phyloP scores from a whole-genome alignment of 2,329 filamentous ascomycete species.

The Helicocarpus griseus region DNA sequence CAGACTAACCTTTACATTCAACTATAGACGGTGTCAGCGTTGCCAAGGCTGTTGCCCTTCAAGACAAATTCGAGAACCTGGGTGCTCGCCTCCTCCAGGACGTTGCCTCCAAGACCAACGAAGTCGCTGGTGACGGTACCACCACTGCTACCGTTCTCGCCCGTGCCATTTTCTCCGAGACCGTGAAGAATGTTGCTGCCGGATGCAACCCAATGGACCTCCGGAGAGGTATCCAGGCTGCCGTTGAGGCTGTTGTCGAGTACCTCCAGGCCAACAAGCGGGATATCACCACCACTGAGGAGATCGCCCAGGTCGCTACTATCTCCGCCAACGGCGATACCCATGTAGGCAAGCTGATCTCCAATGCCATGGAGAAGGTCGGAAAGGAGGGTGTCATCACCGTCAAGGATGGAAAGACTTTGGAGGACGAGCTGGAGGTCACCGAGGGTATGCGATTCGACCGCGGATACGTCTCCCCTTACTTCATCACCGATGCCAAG shows the following conservation, averaged over 20 bases:
- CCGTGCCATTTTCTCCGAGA: conserved; percentile 98
- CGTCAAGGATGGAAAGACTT: conserved; percentile 99
- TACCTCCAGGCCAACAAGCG: conserved; percentile 94
- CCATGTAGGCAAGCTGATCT: conserved; percentile 91
- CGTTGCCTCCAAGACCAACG: conserved; percentile 98
- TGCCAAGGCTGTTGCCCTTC: conserved; percentile 77
- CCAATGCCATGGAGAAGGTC: conserved; percentile 99
- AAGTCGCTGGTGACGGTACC: conserved; percentile 96
- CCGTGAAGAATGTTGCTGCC: conserved; percentile 98
- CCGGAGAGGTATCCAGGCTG: conserved; percentile 90
- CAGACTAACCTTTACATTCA: too few species aligned
- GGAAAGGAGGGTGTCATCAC: conserved; percentile 99
- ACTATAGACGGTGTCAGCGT: conserved; percentile 72
- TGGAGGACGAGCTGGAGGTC: conserved; percentile 93
- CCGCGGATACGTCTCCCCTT: conserved; percentile 94
- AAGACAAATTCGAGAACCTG: conserved; percentile 99
- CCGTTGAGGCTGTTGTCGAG: conserved; percentile 87
- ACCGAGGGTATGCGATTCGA: conserved; percentile 99
- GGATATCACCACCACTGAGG: conserved; percentile 92
- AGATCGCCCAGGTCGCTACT: conserved; percentile 96
- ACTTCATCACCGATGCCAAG: conserved; percentile 99
- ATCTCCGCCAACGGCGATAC: conserved; percentile 96
- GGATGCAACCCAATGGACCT: conserved; percentile 99
- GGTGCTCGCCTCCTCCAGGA: conserved; percentile 94
- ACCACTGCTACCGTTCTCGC: conserved; percentile 96